Conservation (phyloP, 257 asterid species). For the Salvia rosmarinus region DNA sequence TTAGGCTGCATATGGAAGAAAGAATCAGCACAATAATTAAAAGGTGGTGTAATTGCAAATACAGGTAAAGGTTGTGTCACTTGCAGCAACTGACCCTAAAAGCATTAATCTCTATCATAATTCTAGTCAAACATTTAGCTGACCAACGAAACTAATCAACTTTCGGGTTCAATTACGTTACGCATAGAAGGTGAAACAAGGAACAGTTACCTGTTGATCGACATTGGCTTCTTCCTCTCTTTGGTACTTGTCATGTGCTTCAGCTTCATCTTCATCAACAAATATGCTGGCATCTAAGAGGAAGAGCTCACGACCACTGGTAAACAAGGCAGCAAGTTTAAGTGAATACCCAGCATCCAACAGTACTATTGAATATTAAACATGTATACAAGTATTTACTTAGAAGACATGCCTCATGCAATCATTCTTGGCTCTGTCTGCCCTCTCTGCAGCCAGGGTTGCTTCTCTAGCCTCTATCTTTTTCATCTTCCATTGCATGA, state of each 20-base stretch:
- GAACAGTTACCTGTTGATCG: slow-evolving; percentile 51
- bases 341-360: slow-evolving; percentile 24
- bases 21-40: too few species aligned
- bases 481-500: slow-evolving; percentile 84
- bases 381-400: neutral
- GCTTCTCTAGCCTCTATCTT: slow-evolving; percentile 87
- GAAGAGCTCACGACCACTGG: slow-evolving; percentile 95
- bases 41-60: neutral
- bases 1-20: too few species aligned
- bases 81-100: too few species aligned
- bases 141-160: slow-evolving; percentile 6
- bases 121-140: neutral
- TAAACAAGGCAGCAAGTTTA: slow-evolving; percentile 26
- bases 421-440: slow-evolving; percentile 97
- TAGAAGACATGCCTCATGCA: slow-evolving; percentile 74
- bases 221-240: slow-evolving; percentile 57
- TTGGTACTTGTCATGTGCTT: slow-evolving; percentile 72
- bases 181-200: slow-evolving; percentile 7
- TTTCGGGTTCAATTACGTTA: slow-evolving; percentile 15
- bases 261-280: slow-evolving; percentile 88
- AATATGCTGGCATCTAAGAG: slow-evolving; percentile 75
- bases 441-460: slow-evolving; percentile 76
- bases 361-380: neutral
- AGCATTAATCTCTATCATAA: too few species aligned
- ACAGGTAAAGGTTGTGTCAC: too few species aligned